phyloP scores from a whole-genome alignment of 192 early-diverging fungal genomes.

The Backusella morwellensis region DNA sequence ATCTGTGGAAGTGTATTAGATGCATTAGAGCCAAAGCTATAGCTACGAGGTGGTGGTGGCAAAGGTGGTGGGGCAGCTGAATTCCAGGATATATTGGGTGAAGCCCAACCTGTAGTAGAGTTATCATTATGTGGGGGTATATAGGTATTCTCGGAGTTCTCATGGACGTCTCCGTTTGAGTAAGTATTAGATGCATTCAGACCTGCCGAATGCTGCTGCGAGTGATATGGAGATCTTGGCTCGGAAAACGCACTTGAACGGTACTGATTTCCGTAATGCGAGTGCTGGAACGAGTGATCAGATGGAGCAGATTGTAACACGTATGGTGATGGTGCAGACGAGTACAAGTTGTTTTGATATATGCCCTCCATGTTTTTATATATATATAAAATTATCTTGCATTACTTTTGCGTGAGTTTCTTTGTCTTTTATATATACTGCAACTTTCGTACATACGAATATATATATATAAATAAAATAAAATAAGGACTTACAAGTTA shows the following conservation, averaged over 20 bases:
- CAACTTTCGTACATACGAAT: not conserved
- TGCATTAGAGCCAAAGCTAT: not conserved
- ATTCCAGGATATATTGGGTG: slow-evolving; percentile 15
- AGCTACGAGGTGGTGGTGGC: slow-evolving; percentile 4
- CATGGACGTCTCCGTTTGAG: not conserved
- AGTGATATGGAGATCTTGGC: slow-evolving; percentile 2
- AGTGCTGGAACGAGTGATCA: slow-evolving; percentile 1
- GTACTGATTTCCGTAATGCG: slow-evolving; percentile 16
- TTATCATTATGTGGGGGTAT: not conserved
- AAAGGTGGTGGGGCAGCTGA: slow-evolving; percentile 11
- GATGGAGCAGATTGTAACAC: slow-evolving; percentile 5
- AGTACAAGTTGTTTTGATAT: slow-evolving; percentile 20
- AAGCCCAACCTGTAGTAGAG: slow-evolving; percentile 3
- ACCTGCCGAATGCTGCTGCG: slow-evolving; percentile 11
- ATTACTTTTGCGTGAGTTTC: slow-evolving; percentile 10
- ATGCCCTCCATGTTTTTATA: slow-evolving; percentile 17
- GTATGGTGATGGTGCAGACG: slow-evolving; percentile 12
- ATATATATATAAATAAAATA: not conserved
- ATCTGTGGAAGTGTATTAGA: slow-evolving; percentile 28
- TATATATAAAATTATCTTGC: slow-evolving; percentile 10
- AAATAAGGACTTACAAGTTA: not conserved
- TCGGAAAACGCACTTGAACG: slow-evolving; percentile 19
- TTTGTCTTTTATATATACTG: not conserved
- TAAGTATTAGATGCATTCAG: slow-evolving; percentile 7
- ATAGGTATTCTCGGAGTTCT: not conserved